Evolutionary conservation across 345 rosid species (phyloP).

Genomic region (Limnanthes douglasii): DNA sequence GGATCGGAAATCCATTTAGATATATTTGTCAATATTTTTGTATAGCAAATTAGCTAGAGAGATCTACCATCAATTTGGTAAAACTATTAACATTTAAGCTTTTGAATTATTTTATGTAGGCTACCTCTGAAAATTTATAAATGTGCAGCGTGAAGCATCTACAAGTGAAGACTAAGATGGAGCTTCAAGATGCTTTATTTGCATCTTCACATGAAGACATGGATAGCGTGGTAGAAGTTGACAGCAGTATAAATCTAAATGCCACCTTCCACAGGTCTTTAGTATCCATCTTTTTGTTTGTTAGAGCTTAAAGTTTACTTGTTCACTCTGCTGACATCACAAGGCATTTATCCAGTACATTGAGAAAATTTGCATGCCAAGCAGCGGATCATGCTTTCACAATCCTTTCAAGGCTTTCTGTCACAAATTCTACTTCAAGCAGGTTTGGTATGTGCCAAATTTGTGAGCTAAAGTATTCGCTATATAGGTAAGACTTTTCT

Average conservation of each 20-base stretch:
- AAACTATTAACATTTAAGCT: no score
- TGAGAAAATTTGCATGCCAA: constrained; percentile 42
- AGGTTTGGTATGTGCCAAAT: constrained; percentile 25
- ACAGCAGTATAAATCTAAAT: constrained; percentile 60
- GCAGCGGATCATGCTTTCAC: constrained; percentile 38
- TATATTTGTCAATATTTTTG: no score
- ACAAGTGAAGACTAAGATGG: constrained; percentile 48
- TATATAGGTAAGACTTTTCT: constrained; percentile 40
- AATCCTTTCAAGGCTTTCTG: constrained; percentile 25
- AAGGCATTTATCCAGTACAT: constrained; percentile 27
- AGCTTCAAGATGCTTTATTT: constrained; percentile 55
- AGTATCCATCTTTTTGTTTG: constrained; percentile 6
- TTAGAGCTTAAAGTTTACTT: neutral
- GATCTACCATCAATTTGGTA: no score
- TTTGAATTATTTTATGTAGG: no score
- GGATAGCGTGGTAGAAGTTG: constrained; percentile 74
- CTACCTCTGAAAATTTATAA: constrained; percentile 8
- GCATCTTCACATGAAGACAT: constrained; percentile 24
- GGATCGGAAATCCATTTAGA: no score
- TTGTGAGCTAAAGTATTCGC: constrained; percentile 38
- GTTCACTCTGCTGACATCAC: constrained; percentile 18
- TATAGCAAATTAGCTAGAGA: no score
- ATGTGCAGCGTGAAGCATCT: constrained; percentile 58
- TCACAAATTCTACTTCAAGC: constrained; percentile 16
- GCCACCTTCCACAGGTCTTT: constrained; percentile 63